Conservation (phyloP, 2,329 filamentous ascomycete genomes). For the Diaporthe sp. region DNA sequence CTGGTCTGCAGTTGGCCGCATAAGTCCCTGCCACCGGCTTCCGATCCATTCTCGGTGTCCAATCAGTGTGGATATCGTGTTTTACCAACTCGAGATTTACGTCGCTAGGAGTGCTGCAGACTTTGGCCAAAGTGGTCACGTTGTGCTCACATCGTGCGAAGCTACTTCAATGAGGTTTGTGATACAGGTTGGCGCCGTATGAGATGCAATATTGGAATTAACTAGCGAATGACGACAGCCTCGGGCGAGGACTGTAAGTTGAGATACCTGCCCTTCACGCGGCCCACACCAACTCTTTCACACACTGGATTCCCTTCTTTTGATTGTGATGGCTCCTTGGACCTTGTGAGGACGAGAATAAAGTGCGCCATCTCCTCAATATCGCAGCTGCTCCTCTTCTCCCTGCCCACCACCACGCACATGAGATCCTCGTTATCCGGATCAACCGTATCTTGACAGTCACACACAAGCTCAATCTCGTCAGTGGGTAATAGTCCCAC, state of each 20-base stretch:
- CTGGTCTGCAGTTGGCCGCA: too few relatives aligned
- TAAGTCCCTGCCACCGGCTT: too few relatives aligned
- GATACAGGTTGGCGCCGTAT: too few relatives aligned
- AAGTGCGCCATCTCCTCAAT: not conserved
- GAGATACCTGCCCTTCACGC: constrained; percentile 23
- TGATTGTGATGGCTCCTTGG: too few relatives aligned
- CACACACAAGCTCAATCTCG: not conserved
- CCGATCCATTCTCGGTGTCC: too few relatives aligned
- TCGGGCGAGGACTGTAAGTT: not conserved
- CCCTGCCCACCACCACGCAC: not conserved
- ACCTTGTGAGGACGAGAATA: not conserved
- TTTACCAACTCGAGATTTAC: too few relatives aligned
- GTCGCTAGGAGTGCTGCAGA: too few relatives aligned
- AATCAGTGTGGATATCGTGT: too few relatives aligned
- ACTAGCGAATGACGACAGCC: constrained; percentile 1
- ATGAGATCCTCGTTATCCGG: not conserved
- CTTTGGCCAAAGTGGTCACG: too few relatives aligned
- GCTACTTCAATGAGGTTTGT: too few relatives aligned
- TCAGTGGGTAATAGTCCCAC: too few relatives aligned
- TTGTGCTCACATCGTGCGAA: too few relatives aligned
- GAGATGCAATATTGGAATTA: not conserved
- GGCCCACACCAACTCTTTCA: constrained; percentile 31
- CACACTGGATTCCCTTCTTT: not conserved
- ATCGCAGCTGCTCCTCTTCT: not conserved
- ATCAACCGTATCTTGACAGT: not conserved